Conservation (phyloP, 2,329 filamentous ascomycete species). For the Paraconiothyrium sp. region DNA sequence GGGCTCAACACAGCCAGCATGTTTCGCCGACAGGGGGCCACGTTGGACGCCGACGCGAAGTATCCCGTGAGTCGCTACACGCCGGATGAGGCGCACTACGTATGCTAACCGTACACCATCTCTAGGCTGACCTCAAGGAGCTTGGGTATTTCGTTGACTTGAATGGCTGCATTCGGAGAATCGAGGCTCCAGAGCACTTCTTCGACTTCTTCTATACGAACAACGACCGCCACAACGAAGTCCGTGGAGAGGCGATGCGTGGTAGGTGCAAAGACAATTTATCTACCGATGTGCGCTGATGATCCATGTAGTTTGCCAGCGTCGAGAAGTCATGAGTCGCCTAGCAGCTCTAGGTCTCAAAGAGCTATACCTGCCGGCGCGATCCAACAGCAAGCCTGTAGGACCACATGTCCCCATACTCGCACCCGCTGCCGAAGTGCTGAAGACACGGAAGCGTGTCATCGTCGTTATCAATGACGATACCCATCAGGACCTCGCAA, state of each 20-base stretch:
- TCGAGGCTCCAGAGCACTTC: constrained; percentile 71
- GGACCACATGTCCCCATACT: constrained; percentile 75
- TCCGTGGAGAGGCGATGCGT: constrained; percentile 75
- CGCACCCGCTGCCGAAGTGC: constrained; percentile 59
- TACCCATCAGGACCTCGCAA: constrained; percentile 73
- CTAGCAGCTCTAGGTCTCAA: constrained; percentile 69
- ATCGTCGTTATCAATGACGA: constrained; percentile 83
- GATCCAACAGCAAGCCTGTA: constrained; percentile 49
- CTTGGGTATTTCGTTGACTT: constrained; percentile 88
- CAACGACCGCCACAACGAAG: constrained; percentile 79
- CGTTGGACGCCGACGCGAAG: constrained; percentile 71
- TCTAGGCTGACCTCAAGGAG: constrained; percentile 65
- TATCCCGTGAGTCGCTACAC: constrained; percentile 61
- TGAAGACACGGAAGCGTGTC: constrained; percentile 68
- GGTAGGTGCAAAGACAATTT: constrained; percentile 56
- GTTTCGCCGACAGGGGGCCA: constrained; percentile 76
- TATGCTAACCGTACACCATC: background rate
- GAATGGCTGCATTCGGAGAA: constrained; percentile 69
- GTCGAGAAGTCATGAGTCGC: constrained; percentile 68
- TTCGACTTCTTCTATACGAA: constrained; percentile 79
- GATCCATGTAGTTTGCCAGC: constrained; percentile 65
- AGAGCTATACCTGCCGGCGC: constrained; percentile 70
- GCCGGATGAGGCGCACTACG: background rate
- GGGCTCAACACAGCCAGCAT: constrained; percentile 57
- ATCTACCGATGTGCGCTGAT: constrained; percentile 19